Evolutionary conservation across 1,284 basidiomycete species (phyloP).

Genomic region (Pisolithus thermaeus): DNA sequence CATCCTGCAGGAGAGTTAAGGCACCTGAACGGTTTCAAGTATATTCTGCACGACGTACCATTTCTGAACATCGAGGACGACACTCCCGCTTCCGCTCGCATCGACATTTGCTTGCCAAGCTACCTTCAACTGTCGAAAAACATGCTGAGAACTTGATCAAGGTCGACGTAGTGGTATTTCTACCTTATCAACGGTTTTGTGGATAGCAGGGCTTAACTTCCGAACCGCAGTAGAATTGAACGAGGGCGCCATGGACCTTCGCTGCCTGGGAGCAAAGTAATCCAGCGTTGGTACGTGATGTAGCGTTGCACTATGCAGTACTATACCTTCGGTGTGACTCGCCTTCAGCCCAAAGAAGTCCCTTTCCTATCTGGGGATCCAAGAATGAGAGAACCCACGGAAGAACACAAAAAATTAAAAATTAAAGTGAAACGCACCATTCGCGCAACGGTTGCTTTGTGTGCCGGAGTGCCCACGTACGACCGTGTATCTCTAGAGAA

Average conservation of each 20-base stretch:
- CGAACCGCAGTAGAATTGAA: too few relatives aligned
- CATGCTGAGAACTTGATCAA: too few relatives aligned
- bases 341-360: constrained; percentile 7
- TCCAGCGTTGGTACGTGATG: too few relatives aligned
- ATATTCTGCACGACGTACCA: constrained; percentile 33
- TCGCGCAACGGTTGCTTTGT: constrained; percentile 5
- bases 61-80: constrained; percentile 46
- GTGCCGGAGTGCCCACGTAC: constrained; percentile 9
- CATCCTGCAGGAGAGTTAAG: background rate
- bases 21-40: background rate
- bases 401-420: background rate
- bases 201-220: too few relatives aligned
- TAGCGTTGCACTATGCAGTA: constrained; percentile 15
- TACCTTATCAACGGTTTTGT: too few relatives aligned
- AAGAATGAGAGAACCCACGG: too few relatives aligned
- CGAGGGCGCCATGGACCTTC: too few relatives aligned
- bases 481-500: constrained; percentile 42
- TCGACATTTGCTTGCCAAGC: constrained; percentile 47
- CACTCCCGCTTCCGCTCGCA: constrained; percentile 19
- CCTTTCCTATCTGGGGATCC: background rate
- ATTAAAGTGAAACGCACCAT: constrained; percentile 18
- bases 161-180: too few relatives aligned
- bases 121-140: constrained; percentile 36
- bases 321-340: constrained; percentile 5
- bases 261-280: too few relatives aligned